These are phyloP conservation scores for Russula compacta DNA, from an alignment of 768 basidiomycete genomes.

Conservation along the genomic window DNA sequence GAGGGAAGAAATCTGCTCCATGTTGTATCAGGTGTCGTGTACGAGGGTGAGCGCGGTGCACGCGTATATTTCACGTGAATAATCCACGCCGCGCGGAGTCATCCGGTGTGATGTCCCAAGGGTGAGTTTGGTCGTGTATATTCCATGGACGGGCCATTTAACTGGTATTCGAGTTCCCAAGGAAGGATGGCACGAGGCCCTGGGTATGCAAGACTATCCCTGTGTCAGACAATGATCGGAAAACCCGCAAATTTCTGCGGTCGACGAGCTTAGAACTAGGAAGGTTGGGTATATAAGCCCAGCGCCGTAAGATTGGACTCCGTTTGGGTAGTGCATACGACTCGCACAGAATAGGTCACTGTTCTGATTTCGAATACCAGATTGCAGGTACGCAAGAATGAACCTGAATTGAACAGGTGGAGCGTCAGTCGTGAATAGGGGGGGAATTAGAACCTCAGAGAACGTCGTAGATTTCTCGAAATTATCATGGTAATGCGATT, in stretches of 20 bases:
- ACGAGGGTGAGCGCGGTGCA: conserved; percentile 7
- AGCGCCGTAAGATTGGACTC: conserved; percentile 10
- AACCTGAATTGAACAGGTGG: neutral
- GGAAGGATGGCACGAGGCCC: neutral
- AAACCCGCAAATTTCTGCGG: neutral
- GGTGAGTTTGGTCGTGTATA: neutral
- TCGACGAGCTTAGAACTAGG: neutral
- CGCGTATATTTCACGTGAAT: neutral
- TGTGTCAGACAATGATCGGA: neutral
- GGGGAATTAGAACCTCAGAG: neutral
- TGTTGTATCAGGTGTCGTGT: conserved; percentile 9
- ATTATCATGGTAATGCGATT: neutral
- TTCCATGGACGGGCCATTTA: neutral
- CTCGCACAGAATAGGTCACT: conserved; percentile 8
- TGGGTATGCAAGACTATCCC: neutral
- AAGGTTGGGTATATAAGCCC: neutral
- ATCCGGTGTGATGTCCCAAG: neutral
- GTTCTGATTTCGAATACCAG: conserved; percentile 24
- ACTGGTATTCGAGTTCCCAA: neutral
- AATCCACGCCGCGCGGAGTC: neutral
- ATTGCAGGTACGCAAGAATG: neutral
- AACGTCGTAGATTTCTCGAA: neutral
- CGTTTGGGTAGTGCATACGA: neutral
- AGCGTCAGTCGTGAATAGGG: neutral
- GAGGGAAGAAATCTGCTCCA: conserved; percentile 16